Base-by-base conservation (phyloP, 78 protist genomes). In the Dictyostelium citrinum region DNA sequence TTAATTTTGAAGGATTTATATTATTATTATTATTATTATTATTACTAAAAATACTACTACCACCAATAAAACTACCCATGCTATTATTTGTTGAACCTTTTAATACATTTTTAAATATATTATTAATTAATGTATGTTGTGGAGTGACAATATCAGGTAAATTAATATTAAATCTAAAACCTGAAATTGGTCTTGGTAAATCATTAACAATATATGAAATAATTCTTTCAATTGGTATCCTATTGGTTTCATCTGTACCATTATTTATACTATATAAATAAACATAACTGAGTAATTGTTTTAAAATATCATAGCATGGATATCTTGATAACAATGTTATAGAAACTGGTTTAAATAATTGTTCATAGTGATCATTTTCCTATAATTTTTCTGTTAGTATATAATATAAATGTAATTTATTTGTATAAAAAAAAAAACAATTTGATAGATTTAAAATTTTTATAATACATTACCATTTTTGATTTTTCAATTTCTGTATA, bases 201-300 rank as follows among this genome's bases (percentile, higher is more conserved):
- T 95, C 96, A 41, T 79, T 33, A 2, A 85, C 39, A 14, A 95
- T 39, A 81, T 95, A 68, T 74, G 90, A 79, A 39, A 95, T 43
- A n/a, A 85, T 43, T 49, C 96, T 61, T 79, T 95, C 96, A 2
- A 95, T 33, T 24, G 93, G 93, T 24, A 95, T 61, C 33, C 1
- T 83, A 72, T n/a, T 75, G 4, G 43, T 84, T 68, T 33, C 74
- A 64, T 31, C 49, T n/a, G 41, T 35, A 20, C 72, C 61, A 55
- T 35, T 55, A 16, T 67, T 76, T 35, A 33, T 31, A 8, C 82
- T 45, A 14, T 46, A 41, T 45, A 80, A 35, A 79, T 95, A 88
- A 29, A 95, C 55, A 77, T 95, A 83, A 33, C 90, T n/a, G 9
- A 95, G 72, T 51, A 84, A 74, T 24, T 82, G 33, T 64, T 80